Evolutionary conservation across 2,329 filamentous ascomycete genomes (phyloP).

Genomic region (Lecanoromycetidae sp.): DNA sequence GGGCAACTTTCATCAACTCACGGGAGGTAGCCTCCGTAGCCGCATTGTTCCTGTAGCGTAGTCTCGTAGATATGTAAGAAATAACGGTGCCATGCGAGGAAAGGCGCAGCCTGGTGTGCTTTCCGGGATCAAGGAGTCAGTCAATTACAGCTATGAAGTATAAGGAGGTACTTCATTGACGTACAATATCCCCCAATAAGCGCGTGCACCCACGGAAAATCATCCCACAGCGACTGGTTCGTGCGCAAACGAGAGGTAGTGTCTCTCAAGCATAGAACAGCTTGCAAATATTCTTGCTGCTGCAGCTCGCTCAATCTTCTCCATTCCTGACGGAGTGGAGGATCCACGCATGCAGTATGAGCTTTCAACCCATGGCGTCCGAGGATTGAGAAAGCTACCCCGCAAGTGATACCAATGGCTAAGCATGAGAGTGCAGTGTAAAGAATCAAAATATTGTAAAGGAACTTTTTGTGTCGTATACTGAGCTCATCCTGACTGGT

Average conservation of each 20-base stretch:
- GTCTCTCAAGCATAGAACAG: constrained; percentile 24
- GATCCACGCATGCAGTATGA: background rate
- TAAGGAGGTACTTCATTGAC: too few relatives aligned
- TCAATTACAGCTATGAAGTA: too few relatives aligned
- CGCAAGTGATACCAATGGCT: too few relatives aligned
- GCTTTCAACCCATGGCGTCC: too few relatives aligned
- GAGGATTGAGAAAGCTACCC: too few relatives aligned
- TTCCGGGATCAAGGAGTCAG: background rate
- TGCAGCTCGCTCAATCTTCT: background rate
- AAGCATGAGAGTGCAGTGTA: too few relatives aligned
- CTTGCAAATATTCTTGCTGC: constrained; percentile 20
- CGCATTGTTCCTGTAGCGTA: constrained; percentile 22
- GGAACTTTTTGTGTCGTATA: too few relatives aligned
- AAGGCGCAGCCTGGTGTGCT: constrained; percentile 25
- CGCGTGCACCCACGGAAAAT: constrained; percentile 25
- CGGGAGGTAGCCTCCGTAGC: constrained; percentile 18
- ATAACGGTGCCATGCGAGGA: constrained; percentile 29
- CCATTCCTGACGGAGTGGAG: constrained; percentile 4
- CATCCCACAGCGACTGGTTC: constrained; percentile 23
- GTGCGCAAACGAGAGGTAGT: constrained; percentile 22
- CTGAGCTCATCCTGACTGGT: too few relatives aligned
- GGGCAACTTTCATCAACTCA: constrained; percentile 5
- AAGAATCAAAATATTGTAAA: too few relatives aligned
- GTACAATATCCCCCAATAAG: constrained; percentile 3
- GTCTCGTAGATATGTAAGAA: constrained; percentile 26